A percentile compares a stretch with the other conserved stretches of the same genome.
These are phyloP conservation scores for Adenanthera pavonina DNA, from an alignment of 306 rosid genomes.

Conservation along the genomic window DNA sequence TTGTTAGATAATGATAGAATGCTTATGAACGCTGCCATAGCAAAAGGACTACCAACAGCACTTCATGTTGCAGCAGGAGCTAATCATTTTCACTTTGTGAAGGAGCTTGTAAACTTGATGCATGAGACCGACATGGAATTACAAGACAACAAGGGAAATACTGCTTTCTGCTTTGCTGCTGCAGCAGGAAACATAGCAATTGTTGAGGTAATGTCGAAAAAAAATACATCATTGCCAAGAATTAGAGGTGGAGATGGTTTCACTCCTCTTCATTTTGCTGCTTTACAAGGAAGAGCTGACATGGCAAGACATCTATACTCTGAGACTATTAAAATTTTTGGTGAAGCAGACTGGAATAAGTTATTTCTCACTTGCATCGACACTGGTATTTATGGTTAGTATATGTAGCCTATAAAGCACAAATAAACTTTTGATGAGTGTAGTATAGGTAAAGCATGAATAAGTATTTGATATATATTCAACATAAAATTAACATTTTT, in stretches of 20 bases:
- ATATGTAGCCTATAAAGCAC: neutral
- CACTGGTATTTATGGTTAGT: constrained; percentile 37
- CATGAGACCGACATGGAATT: neutral
- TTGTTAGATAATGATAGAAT: neutral
- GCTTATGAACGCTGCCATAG: constrained; percentile 31
- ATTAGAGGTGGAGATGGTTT: constrained; percentile 24
- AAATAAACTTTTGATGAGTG: too few relatives aligned
- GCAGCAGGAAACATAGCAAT: constrained; percentile 26
- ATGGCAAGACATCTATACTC: constrained; percentile 31
- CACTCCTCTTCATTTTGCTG: constrained; percentile 42
- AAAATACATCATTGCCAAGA: neutral
- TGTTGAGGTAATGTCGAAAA: neutral
- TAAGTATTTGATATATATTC: too few relatives aligned
- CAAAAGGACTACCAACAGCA: constrained; percentile 25
- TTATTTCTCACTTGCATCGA: constrained; percentile 44
- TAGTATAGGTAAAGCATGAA: too few relatives aligned
- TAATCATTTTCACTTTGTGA: constrained; percentile 8
- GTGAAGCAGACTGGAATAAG: neutral
- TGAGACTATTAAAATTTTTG: fast-evolving
- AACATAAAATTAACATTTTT: too few relatives aligned
- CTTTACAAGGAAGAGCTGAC: constrained; percentile 43
- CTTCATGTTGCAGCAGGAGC: constrained; percentile 42
- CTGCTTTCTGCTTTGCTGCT: constrained; percentile 48
- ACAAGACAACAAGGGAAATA: constrained; percentile 36
- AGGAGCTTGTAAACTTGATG: constrained; percentile 1